Base-by-base conservation (phyloP, 2,329 filamentous ascomycete species). In the Aspergillus terreus region DNA sequence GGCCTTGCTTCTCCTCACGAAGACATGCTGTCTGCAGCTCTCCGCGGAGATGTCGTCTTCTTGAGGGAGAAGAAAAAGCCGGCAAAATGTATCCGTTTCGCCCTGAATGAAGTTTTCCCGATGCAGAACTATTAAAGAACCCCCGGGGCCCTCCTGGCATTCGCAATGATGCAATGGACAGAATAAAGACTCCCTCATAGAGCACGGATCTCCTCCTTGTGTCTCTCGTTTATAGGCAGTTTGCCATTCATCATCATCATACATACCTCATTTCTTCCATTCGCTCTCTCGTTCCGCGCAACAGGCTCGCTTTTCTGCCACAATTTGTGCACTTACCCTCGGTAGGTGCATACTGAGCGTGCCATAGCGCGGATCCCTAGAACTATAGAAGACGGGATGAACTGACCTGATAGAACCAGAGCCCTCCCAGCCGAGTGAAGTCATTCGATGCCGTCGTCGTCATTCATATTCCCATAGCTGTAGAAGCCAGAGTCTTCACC, bases 21-120 rank as follows among this genome's bases (percentile, higher is more conserved):
- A 30, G 27, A 30, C 15, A 15, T 42, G 27, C 15, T 21, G 23
- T 33, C 12, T 15, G 40, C 15, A 15, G 4, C 19, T 32, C 43
- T 48, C 50, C 50, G 50, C 50, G 50, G 46, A 49, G 50, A 52
- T 52, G 32, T 23, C 6, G 40, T 14, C n/a, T 35, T 49, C 15
- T 36, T 17, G 23, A 12, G 14, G 14, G 14, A 15, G 35, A 17
- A 6, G n/a, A n/a, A n/a, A 38, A 3, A n/a, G 14, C 35, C 35
- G 35, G 11, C 35, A 38, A 7, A 11, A 6, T n/a, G 35, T 6
- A 11, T 11, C 35, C 35, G 6, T 38, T 30, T 30, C 7, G 27
- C 27, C 27, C 10, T 9, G 27, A 2, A 30, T 30, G 7, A 30
- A 2, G 27, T 30, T 30, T 30, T 30, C 7, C 27, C 27, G 27